Percentiles rank a stretch among this genome's conserved stretches.
Conservation (phyloP, 805 yeast species). For the Clavispora carvajalis region DNA sequence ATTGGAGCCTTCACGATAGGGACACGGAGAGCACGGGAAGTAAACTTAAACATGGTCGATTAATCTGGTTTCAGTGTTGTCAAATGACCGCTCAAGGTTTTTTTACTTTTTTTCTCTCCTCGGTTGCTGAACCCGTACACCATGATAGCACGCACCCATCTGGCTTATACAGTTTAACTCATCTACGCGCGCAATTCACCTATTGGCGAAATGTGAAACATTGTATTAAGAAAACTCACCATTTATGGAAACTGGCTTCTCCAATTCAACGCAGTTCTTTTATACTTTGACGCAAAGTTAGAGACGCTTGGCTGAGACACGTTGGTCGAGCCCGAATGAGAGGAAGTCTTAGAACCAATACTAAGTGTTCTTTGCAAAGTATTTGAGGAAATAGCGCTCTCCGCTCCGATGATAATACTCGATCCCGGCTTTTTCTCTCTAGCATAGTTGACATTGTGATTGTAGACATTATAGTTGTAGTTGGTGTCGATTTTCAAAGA, state of each 20-base stretch:
- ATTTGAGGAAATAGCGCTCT: conserved; percentile 1
- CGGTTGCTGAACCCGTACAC: background rate
- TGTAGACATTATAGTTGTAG: conserved; percentile 23
- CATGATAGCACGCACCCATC: background rate
- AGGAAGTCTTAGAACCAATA: conserved; percentile 12
- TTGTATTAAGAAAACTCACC: no score
- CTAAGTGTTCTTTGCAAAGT: conserved; percentile 22
- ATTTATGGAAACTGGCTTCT: conserved; percentile 10
- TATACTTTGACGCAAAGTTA: conserved; percentile 10
- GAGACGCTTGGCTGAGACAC: conserved; percentile 9
- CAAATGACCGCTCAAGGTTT: background rate
- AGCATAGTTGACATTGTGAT: conserved; percentile 16
- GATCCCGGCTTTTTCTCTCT: conserved; percentile 4
- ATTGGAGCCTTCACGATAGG: conserved; percentile 29
- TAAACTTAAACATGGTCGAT: conserved; percentile 46
- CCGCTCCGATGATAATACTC: conserved; percentile 1
- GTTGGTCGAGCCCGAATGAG: conserved; percentile 10
- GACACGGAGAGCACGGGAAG: conserved; percentile 39
- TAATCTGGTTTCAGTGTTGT: background rate
- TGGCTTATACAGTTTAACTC: background rate
- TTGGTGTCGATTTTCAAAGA: conserved; percentile 33
- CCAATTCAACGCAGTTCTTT: conserved; percentile 38
- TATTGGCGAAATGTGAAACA: no score
- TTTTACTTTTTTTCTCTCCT: conserved; percentile 2
- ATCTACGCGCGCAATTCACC: no score